Evolutionary conservation across 176 grass and related monocot species (phyloP).

Genomic region (Tillandsia fasciculata): DNA sequence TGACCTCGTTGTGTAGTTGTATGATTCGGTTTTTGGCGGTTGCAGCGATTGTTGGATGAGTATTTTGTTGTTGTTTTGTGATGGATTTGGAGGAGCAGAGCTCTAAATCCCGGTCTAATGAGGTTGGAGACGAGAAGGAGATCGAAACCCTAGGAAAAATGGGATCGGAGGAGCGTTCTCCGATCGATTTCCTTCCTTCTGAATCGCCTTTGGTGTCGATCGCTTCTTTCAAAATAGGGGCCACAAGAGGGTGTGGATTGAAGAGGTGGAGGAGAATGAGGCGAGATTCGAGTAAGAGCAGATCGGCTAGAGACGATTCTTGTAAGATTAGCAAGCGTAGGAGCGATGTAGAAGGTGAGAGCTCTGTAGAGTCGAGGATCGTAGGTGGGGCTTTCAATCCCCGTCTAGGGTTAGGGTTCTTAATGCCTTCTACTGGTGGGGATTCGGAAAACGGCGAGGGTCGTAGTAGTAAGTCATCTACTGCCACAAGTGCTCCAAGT

Average conservation of each 20-base stretch:
- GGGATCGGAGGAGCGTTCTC: not conserved
- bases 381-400: constrained; percentile 24
- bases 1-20: not conserved
- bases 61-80: not conserved
- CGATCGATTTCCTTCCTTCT: not conserved
- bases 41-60: not conserved
- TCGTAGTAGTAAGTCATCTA: constrained; percentile 16
- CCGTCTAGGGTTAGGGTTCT: constrained; percentile 28
- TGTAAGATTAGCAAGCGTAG: constrained; percentile 12
- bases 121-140: not conserved
- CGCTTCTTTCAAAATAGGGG: not conserved
- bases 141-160: constrained; percentile 11
- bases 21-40: not conserved
- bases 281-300: constrained; percentile 28
- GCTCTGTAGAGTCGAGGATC: constrained; percentile 3
- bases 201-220: constrained; percentile 4
- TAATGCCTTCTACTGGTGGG: constrained; percentile 28
- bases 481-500: constrained; percentile 17
- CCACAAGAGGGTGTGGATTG: constrained; percentile 19
- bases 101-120: not conserved
- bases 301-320: constrained; percentile 7
- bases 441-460: constrained; percentile 22
- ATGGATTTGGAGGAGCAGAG: constrained; percentile 17
- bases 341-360: not conserved
- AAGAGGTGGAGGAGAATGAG: constrained; percentile 47